Evolutionary conservation across 257 asterid species (phyloP), one percentile per base, ranked within the genome.

Genomic region (Fraxinus cuspidata): DNA sequence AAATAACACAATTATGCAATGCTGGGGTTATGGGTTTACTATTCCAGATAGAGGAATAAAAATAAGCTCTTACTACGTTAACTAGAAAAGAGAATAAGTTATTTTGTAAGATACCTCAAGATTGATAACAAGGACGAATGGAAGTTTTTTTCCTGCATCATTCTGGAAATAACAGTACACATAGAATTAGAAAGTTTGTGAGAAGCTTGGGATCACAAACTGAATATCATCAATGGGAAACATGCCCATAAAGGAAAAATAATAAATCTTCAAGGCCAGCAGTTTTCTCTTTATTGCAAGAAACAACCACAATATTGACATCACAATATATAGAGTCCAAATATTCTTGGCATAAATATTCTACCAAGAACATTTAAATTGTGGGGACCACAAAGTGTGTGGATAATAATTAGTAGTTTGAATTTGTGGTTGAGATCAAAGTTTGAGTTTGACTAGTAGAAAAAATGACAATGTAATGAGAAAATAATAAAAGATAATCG

Each of bases 71-170:
- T 40, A 74, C 35, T 58, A 53, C 21, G 31, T 12, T 15, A 74
- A 37, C 37, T 38, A 53, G 40, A 77, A 34, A 73, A 40, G 31
- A 53, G 56, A 27, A 40, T 60, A 49, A 51, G 58, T 73, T 56
- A 51, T 63, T 29, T 18, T 29, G 37, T 73, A 60, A 77, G 74
- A 72, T 78, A 93, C 99, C 98, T 88, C 89, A 81, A 96, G 99
- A 83, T 96, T 96, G 80, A 96, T 81, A 81, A 93, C 78, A 15
- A 96, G 86, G 83, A 94, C 70, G 81, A 96, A 92, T 16, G 99
- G 99, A 81, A 87, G 85, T 77, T 86, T 91, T 86, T 90, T 93
- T 74, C 97, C 97, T 37, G 89, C 89, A 27, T 79, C 92, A 81
- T 96, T 89, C 99, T 96, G 96, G 64, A 78, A 85, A 79, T 69